phyloP scores from a whole-genome alignment of 768 basidiomycete genomes.

The Tulasnella sp. region DNA sequence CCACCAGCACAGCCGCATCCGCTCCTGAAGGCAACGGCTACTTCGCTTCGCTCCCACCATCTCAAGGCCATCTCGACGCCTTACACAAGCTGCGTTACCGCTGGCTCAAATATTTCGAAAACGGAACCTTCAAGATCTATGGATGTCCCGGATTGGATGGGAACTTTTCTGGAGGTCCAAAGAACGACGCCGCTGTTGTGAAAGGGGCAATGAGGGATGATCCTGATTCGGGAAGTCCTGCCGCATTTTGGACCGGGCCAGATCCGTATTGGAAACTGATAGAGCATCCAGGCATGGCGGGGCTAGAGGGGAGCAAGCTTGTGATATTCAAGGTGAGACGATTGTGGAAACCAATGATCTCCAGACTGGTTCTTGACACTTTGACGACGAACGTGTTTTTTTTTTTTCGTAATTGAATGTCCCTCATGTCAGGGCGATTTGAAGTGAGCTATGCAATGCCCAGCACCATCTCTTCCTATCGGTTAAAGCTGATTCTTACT shows the following conservation, averaged over 20 bases:
- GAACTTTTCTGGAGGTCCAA: constrained; percentile 10
- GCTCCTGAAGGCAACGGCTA: constrained; percentile 17
- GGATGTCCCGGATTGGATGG: constrained; percentile 34
- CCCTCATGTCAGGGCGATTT: constrained; percentile 93
- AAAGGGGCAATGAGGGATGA: not conserved
- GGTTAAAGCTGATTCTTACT: constrained; percentile 2
- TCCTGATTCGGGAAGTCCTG: constrained; percentile 24
- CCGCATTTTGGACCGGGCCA: constrained; percentile 63
- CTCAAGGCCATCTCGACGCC: not conserved
- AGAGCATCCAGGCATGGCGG: constrained; percentile 40
- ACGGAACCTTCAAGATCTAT: constrained; percentile 62
- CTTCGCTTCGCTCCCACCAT: constrained; percentile 1
- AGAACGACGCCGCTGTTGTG: not conserved
- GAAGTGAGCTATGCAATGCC: constrained; percentile 49
- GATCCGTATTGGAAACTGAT: constrained; percentile 58
- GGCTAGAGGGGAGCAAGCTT: constrained; percentile 46
- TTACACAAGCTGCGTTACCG: constrained; percentile 53
- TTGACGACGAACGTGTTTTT: no score
- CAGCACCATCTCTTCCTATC: no score
- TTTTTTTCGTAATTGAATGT: no score
- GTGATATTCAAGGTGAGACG: constrained; percentile 71
- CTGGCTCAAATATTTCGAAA: constrained; percentile 61
- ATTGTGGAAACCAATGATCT: no score
- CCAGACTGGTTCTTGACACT: no score
- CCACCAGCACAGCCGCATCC: constrained; percentile 24